phyloP scores from a whole-genome alignment of 2,329 filamentous ascomycete genomes.

The Sphaerulina vaccinii region DNA sequence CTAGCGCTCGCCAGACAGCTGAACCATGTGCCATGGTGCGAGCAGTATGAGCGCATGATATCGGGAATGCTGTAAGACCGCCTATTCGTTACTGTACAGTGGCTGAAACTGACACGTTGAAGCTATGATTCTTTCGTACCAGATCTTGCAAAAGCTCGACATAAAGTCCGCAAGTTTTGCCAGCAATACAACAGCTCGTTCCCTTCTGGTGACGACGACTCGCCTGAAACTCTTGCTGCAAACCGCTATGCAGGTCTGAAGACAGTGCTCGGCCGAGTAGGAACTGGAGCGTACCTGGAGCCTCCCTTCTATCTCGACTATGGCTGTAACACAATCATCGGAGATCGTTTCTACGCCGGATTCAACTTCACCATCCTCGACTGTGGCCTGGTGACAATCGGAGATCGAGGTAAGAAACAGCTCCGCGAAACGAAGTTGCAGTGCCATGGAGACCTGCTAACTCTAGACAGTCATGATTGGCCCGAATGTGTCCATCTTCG shows the following conservation, averaged over 20 bases:
- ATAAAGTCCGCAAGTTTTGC: conserved; percentile 55
- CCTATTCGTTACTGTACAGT: background rate
- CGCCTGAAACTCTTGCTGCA: conserved; percentile 7
- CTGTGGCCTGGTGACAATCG: conserved; percentile 53
- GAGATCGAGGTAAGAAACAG: conserved; percentile 38
- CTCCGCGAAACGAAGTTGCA: background rate
- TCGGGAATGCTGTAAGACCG: conserved; percentile 55
- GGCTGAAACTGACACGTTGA: background rate
- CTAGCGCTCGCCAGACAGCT: conserved; percentile 51
- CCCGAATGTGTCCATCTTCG: conserved; percentile 53
- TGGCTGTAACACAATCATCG: conserved; percentile 63
- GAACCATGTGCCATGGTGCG: conserved; percentile 56
- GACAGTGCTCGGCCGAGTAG: conserved; percentile 23
- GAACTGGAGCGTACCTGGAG: conserved; percentile 53
- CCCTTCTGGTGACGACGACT: conserved; percentile 35
- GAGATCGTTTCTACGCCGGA: conserved; percentile 63
- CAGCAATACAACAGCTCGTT: conserved; percentile 61
- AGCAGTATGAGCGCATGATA: conserved; percentile 65
- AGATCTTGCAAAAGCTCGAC: conserved; percentile 52
- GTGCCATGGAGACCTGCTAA: background rate
- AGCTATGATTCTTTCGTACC: conserved; percentile 49
- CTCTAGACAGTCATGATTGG: conserved; percentile 47
- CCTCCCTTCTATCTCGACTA: conserved; percentile 64
- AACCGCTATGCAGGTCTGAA: conserved; percentile 15
- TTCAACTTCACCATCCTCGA: conserved; percentile 57